Percentiles rank a stretch among this genome's conserved stretches.
Evolutionary conservation across 2,329 filamentous ascomycete genomes (phyloP).

Genomic region (Cercospora sp.): DNA sequence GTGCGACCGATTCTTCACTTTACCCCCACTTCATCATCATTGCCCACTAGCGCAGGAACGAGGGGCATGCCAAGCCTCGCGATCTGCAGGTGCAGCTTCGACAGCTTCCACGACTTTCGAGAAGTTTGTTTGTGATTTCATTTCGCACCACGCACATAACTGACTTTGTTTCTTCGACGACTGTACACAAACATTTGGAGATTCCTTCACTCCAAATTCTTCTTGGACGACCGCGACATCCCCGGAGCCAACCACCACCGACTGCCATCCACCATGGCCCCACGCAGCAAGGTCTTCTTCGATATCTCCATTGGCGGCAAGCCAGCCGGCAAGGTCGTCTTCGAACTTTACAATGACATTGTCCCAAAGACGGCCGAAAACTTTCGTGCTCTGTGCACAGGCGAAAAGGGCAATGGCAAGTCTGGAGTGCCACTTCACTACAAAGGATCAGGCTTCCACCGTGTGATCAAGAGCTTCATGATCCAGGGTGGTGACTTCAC

Average conservation of each 20-base stretch:
- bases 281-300: constrained; percentile 82
- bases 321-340: constrained; percentile 73
- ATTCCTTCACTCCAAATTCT: not conserved
- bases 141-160: not conserved
- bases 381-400: constrained; percentile 91
- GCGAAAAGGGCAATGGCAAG: constrained; percentile 84
- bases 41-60: constrained; percentile 4
- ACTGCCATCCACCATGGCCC: constrained; percentile 8
- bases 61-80: not conserved
- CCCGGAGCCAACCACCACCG: not conserved
- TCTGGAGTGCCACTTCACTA: constrained; percentile 84
- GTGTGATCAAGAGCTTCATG: constrained; percentile 99
- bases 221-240: not conserved
- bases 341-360: constrained; percentile 71
- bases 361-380: constrained; percentile 96
- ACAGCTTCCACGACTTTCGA: constrained; percentile 6
- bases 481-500: constrained; percentile 98
- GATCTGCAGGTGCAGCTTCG: constrained; percentile 10
- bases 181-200: not conserved
- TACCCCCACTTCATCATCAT: not conserved
- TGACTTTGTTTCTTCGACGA: not conserved
- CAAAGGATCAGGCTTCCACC: constrained; percentile 90
- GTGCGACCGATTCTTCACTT: not conserved
- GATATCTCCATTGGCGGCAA: constrained; percentile 80
- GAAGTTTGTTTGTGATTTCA: constrained; percentile 1